A percentile compares a stretch with the other conserved stretches of the same genome.
phyloP scores from a whole-genome alignment of 164 flowering plant species.

The Santalum album region DNA sequence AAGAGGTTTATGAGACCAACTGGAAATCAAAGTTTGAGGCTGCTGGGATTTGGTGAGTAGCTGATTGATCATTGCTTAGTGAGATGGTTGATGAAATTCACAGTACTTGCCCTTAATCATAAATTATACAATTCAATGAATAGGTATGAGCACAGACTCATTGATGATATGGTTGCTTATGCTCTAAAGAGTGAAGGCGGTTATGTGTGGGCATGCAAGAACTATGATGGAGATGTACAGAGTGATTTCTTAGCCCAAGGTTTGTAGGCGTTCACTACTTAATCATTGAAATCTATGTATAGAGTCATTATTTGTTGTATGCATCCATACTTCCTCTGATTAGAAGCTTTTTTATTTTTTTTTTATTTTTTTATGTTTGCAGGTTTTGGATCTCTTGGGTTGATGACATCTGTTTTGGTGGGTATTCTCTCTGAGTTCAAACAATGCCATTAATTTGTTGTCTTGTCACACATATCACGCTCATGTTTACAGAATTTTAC shows the following conservation, averaged over 20 bases:
- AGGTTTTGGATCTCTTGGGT: constrained; percentile 98
- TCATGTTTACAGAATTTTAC: no score
- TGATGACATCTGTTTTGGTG: constrained; percentile 98
- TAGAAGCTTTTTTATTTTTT: constrained; percentile 3
- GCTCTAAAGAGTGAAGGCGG: constrained; percentile 95
- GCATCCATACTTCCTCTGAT: constrained; percentile 2
- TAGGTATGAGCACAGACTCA: constrained; percentile 96
- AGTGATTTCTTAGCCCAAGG: constrained; percentile 99
- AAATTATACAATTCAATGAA: constrained; percentile 7
- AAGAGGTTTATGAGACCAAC: constrained; percentile 64
- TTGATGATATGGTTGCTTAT: constrained; percentile 98
- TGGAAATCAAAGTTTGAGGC: constrained; percentile 81
- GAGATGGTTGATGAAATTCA: no score
- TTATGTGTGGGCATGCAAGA: constrained; percentile 98
- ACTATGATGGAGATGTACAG: constrained; percentile 97
- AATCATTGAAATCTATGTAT: no score
- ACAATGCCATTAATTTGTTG: no score
- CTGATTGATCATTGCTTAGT: neutral
- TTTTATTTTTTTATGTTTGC: constrained; percentile 13
- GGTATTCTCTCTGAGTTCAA: constrained; percentile 3
- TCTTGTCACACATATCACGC: no score
- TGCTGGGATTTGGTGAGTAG: constrained; percentile 73
- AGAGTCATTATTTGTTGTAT: no score
- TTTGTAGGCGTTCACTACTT: no score
- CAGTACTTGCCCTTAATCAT: neutral